These are phyloP conservation scores for Hymenoscyphus repandus DNA, from an alignment of 2,329 filamentous ascomycete species.

Conservation along the genomic window DNA sequence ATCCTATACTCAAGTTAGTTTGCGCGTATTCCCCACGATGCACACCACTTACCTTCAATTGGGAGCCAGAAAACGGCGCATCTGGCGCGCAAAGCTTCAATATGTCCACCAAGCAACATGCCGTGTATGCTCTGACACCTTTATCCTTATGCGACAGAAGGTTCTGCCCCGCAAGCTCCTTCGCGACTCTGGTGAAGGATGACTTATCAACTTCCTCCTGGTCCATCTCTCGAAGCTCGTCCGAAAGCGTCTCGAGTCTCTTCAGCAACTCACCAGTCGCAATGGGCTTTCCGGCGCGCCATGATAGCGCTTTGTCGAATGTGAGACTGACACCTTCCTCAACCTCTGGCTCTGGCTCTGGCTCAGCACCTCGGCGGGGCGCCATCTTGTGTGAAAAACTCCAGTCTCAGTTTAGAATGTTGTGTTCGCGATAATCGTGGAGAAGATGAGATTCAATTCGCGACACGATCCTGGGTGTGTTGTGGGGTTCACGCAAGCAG, in stretches of 20 bases:
- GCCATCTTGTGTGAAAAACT: conserved; percentile 25
- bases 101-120: conserved; percentile 88
- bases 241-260: conserved; percentile 73
- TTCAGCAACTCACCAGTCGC: conserved; percentile 74
- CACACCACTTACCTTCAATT: conserved; percentile 71
- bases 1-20: conserved; percentile 51
- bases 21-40: not conserved
- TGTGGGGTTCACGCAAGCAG: too few relatives aligned
- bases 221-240: conserved; percentile 79
- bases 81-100: conserved; percentile 89
- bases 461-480: not conserved
- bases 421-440: not conserved
- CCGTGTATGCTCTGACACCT: conserved; percentile 83
- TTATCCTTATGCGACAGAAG: conserved; percentile 87
- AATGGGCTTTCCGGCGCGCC: conserved; percentile 88
- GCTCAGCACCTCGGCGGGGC: conserved; percentile 29
- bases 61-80: conserved; percentile 84
- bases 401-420: conserved; percentile 15
- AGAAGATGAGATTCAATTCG: not conserved
- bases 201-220: conserved; percentile 79
- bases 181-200: conserved; percentile 79
- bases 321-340: conserved; percentile 46
- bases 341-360: conserved; percentile 21
- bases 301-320: conserved; percentile 84
- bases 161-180: conserved; percentile 76